Conservation (phyloP, 129 eudicot genomes). For the Centaurea solstitialis region DNA sequence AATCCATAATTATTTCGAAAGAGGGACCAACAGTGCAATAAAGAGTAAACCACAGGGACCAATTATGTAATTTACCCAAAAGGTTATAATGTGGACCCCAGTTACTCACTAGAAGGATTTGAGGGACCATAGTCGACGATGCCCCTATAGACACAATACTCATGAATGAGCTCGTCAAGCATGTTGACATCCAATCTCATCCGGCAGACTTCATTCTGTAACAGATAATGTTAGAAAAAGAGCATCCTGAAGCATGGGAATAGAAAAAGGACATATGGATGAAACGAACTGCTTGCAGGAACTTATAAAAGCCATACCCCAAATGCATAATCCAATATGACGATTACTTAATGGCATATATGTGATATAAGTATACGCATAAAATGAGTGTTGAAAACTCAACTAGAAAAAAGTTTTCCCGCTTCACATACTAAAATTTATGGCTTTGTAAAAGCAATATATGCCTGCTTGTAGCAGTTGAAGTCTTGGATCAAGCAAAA, state of each 20-base stretch:
- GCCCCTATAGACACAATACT: conserved; percentile 94
- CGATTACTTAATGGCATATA: not conserved
- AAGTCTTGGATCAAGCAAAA: not conserved
- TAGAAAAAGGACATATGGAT: not conserved
- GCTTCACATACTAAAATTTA: not conserved
- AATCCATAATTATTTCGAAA: no score
- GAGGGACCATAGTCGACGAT: conserved; percentile 57
- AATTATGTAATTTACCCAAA: no score
- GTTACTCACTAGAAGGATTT: conserved; percentile 35
- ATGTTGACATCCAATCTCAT: conserved; percentile 71
- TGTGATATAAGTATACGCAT: conserved; percentile 7
- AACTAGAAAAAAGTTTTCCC: not conserved
- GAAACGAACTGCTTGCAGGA: conserved; percentile 5
- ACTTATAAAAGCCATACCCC: conserved; percentile 7
- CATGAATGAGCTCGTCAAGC: conserved; percentile 91
- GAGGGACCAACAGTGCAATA: no score
- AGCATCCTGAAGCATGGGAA: conserved; percentile 1
- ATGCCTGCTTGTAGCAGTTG: not conserved
- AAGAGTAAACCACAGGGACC: no score
- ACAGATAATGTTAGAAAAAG: conserved; percentile 15
- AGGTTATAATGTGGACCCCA: not conserved
- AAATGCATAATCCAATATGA: conserved; percentile 1
- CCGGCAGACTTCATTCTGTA: conserved; percentile 93
- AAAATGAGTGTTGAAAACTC: not conserved
- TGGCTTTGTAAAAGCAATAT: not conserved